A percentile compares a stretch with the other conserved stretches of the same genome.
phyloP scores from a whole-genome alignment of 371 early-diverging fungal genomes.

The Umbelopsis sp. region DNA sequence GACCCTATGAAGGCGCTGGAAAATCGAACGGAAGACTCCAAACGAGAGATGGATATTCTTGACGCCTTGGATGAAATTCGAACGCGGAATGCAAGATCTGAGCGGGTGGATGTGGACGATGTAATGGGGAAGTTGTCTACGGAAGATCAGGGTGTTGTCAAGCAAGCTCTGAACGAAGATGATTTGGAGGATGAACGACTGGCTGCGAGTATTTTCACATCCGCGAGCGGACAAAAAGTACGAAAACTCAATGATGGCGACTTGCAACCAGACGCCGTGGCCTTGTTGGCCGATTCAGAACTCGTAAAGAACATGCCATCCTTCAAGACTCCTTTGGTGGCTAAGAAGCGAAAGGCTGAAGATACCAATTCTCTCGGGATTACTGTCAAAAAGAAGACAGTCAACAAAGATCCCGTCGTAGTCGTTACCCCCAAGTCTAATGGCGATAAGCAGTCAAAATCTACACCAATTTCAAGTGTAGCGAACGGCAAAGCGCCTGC shows the following conservation, averaged over 20 bases:
- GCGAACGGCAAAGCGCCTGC: background rate
- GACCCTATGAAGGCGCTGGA: constrained; percentile 95
- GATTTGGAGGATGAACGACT: constrained; percentile 73
- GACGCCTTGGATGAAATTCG: constrained; percentile 95
- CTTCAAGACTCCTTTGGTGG: constrained; percentile 37
- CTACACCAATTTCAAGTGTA: background rate
- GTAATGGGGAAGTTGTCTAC: constrained; percentile 57
- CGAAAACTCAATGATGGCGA: constrained; percentile 64
- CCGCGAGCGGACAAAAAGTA: constrained; percentile 73
- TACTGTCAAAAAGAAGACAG: constrained; percentile 3
- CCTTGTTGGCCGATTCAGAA: constrained; percentile 42
- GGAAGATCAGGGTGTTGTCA: constrained; percentile 45
- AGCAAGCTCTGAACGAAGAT: constrained; percentile 46
- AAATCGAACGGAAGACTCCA: constrained; percentile 89
- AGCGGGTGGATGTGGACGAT: constrained; percentile 72
- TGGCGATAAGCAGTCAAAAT: background rate
- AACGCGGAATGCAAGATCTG: constrained; percentile 82
- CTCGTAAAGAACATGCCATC: constrained; percentile 39
- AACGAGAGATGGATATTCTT: constrained; percentile 95
- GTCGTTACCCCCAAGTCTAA: background rate
- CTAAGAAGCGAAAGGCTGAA: constrained; percentile 39
- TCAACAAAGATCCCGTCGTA: background rate
- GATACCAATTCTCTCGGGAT: constrained; percentile 27
- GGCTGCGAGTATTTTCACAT: constrained; percentile 68
- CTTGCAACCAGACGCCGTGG: constrained; percentile 46